Evolutionary conservation across 2,329 filamentous ascomycete species (phyloP).

Genomic region (Penicillium crustosum): DNA sequence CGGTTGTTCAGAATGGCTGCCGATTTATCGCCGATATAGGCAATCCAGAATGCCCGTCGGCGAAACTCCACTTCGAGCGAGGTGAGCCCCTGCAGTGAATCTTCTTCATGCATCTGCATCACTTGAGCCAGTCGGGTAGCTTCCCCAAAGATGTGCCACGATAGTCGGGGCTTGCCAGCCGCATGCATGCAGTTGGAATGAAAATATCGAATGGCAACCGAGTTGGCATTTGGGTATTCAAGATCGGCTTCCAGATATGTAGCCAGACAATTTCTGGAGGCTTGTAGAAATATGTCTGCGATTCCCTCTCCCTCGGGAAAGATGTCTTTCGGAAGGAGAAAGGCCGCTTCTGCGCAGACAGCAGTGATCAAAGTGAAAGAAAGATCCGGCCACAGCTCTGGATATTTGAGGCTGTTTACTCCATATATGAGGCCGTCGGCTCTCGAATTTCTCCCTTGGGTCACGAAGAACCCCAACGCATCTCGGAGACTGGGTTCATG

Average conservation of each 20-base stretch:
- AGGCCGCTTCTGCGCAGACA: conserved; percentile 46
- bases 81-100: conserved; percentile 36
- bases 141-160: conserved; percentile 50
- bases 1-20: conserved; percentile 36
- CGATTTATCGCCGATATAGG: conserved; percentile 28
- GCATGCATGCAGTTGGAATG: conserved; percentile 50
- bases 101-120: conserved; percentile 47
- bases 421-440: conserved; percentile 7
- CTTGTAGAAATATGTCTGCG: conserved; percentile 42
- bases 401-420: conserved; percentile 14
- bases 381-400: conserved; percentile 39
- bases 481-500: conserved; percentile 45
- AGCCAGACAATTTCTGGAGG: conserved; percentile 42
- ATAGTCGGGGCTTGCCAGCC: conserved; percentile 45
- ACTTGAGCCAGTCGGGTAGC: conserved; percentile 45
- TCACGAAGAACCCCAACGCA: conserved; percentile 36
- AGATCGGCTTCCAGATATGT: conserved; percentile 46
- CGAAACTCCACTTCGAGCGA: conserved; percentile 40
- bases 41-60: conserved; percentile 25
- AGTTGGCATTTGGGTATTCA: conserved; percentile 45
- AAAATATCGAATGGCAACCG: conserved; percentile 47
- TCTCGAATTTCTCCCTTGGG: conserved; percentile 3
- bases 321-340: conserved; percentile 42
- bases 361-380: conserved; percentile 47
- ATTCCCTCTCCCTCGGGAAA: conserved; percentile 43